Evolutionary conservation across 495 filamentous ascomycete species (phyloP).

Genomic region (Aspergillus haitiensis): DNA sequence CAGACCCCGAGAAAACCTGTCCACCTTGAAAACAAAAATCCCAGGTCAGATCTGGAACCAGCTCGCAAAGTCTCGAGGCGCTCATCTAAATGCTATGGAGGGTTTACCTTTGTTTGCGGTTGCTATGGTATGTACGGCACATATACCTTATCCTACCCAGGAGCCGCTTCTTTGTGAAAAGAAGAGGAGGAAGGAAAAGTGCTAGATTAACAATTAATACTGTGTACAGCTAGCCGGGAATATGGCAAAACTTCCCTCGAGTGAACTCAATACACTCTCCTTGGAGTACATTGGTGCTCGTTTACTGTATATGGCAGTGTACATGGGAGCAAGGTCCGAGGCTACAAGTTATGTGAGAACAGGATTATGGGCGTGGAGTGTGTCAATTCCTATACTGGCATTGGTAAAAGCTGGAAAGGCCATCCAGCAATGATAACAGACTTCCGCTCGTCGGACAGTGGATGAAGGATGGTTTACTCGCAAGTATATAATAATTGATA

Average conservation of each 20-base stretch:
- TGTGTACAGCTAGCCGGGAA: slow-evolving; percentile 28
- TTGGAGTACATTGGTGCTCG: slow-evolving; percentile 28
- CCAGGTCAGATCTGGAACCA: slow-evolving; percentile 27
- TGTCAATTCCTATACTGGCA: slow-evolving; percentile 29
- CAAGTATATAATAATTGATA: no score
- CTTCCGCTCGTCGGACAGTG: no score
- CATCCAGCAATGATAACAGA: slow-evolving; percentile 5
- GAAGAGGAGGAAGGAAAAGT: no score
- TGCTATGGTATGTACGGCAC: slow-evolving; percentile 25
- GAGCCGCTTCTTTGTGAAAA: no score
- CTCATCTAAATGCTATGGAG: slow-evolving; percentile 34
- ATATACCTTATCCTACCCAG: background rate
- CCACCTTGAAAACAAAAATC: slow-evolving; percentile 28
- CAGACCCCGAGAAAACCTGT: slow-evolving; percentile 33
- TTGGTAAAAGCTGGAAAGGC: slow-evolving; percentile 26
- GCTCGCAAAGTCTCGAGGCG: slow-evolving; percentile 28
- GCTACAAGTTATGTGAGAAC: slow-evolving; percentile 29
- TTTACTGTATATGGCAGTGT: slow-evolving; percentile 28
- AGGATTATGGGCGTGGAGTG: slow-evolving; percentile 31
- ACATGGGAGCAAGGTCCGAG: slow-evolving; percentile 30
- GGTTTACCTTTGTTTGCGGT: slow-evolving; percentile 31
- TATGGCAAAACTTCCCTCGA: slow-evolving; percentile 27
- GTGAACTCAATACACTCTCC: slow-evolving; percentile 28
- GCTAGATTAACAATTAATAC: background rate
- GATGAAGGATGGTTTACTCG: no score